Conservation (phyloP, 805 yeast genomes). For the Diddensiella santjacobensis region DNA sequence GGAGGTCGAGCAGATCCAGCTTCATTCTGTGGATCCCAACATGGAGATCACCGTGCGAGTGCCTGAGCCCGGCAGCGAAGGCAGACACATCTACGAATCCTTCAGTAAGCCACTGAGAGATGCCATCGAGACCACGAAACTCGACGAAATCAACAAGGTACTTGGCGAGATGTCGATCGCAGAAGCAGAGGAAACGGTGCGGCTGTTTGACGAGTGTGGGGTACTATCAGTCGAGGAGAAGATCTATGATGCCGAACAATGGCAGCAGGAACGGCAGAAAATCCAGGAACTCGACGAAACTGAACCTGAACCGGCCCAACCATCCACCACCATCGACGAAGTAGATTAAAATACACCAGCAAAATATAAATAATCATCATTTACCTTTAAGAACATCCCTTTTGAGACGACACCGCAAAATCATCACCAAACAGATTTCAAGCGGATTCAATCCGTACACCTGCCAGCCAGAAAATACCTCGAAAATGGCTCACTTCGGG, state of each 20-base stretch:
- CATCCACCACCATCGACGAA: neutral
- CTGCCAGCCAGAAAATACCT: no score
- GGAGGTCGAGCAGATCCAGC: slow-evolving; percentile 79
- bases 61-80: slow-evolving; percentile 55
- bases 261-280: slow-evolving; percentile 23
- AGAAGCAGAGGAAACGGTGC: slow-evolving; percentile 77
- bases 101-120: slow-evolving; percentile 65
- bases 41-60: slow-evolving; percentile 67
- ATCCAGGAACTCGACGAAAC: neutral
- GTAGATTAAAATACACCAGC: neutral
- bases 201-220: slow-evolving; percentile 70
- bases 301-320: neutral
- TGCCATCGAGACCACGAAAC: slow-evolving; percentile 67
- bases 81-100: slow-evolving; percentile 45
- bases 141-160: slow-evolving; percentile 79
- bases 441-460: no score
- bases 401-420: no score
- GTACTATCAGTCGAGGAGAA: slow-evolving; percentile 74
- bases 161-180: slow-evolving; percentile 68
- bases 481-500: no score
- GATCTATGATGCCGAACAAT: slow-evolving; percentile 37
- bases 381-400: no score
- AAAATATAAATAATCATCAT: no score
- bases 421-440: no score
- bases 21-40: slow-evolving; percentile 82